A percentile compares a stretch with the other conserved stretches of the same genome.
phyloP scores from a whole-genome alignment of 371 early-diverging fungal species.

The Apophysomyces ossiformis region DNA sequence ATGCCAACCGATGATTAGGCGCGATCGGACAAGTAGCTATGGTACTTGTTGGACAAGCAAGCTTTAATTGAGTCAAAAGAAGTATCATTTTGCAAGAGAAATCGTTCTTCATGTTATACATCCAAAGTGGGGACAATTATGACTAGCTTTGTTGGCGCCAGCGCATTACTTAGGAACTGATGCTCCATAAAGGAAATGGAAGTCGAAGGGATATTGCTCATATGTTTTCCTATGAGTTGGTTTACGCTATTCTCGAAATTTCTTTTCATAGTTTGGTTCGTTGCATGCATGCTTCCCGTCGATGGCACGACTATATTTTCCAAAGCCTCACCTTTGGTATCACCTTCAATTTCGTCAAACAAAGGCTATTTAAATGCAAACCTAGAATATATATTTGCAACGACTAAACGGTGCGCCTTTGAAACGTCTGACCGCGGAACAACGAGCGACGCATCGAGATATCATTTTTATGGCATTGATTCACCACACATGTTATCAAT shows the following conservation, averaged over 20 bases:
- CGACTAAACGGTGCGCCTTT: constrained; percentile 25
- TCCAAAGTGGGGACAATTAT: too few species aligned
- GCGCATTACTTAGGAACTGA: too few species aligned
- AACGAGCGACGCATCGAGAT: constrained; percentile 29
- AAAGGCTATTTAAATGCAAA: not conserved
- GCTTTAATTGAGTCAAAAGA: constrained; percentile 15
- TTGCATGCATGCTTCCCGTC: constrained; percentile 28
- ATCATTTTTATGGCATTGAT: constrained; percentile 18
- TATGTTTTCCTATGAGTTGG: constrained; percentile 29
- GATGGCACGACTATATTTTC: constrained; percentile 25
- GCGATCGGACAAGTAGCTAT: constrained; percentile 7
- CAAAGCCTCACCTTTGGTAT: constrained; percentile 29
- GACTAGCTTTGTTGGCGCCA: too few species aligned
- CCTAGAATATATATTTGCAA: constrained; percentile 22
- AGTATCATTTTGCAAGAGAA: constrained; percentile 19
- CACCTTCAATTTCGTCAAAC: constrained; percentile 26
- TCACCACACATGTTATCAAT: constrained; percentile 12
- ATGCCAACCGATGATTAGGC: constrained; percentile 7
- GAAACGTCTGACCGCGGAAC: constrained; percentile 16
- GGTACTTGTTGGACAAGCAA: constrained; percentile 26
- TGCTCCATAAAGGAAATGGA: too few species aligned
- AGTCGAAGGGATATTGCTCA: constrained; percentile 19
- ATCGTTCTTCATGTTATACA: not conserved
- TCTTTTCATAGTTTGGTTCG: constrained; percentile 23
- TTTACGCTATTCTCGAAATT: constrained; percentile 23